A percentile compares a stretch with the other conserved stretches of the same genome.
Conservation (phyloP, 306 rosid species). For the Aeschynomene evenia region DNA sequence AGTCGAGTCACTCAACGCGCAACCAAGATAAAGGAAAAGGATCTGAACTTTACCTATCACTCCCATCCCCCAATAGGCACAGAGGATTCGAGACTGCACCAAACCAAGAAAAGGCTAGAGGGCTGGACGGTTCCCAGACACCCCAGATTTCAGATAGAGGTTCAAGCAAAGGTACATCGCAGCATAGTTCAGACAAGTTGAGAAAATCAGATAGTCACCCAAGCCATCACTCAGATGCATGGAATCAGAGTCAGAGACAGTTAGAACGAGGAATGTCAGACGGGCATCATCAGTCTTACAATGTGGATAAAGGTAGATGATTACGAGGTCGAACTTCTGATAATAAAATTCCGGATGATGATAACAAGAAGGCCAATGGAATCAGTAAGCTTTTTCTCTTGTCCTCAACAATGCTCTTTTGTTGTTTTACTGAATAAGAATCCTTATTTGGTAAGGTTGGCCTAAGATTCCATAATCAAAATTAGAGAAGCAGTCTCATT, state of each 20-base stretch:
- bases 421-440: slow-evolving; percentile 27
- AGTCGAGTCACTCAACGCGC: slow-evolving; percentile 31
- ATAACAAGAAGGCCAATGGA: slow-evolving; percentile 26
- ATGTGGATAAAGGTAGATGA: slow-evolving; percentile 52
- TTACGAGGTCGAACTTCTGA: slow-evolving; percentile 23
- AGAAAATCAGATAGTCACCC: slow-evolving; percentile 59
- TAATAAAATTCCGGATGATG: slow-evolving; percentile 40
- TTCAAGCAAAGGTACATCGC: slow-evolving; percentile 35
- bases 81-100: slow-evolving; percentile 37
- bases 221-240: slow-evolving; percentile 42
- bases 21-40: slow-evolving; percentile 50
- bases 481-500: slow-evolving; percentile 8
- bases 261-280: slow-evolving; percentile 71
- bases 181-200: slow-evolving; percentile 42
- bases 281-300: slow-evolving; percentile 36
- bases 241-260: slow-evolving; percentile 37
- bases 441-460: slow-evolving; percentile 32
- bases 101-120: slow-evolving; percentile 41
- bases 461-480: slow-evolving; percentile 10
- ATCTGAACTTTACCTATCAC: slow-evolving; percentile 32
- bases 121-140: slow-evolving; percentile 32
- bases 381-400: slow-evolving; percentile 17
- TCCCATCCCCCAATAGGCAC: slow-evolving; percentile 29
- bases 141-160: slow-evolving; percentile 33
- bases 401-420: slow-evolving; percentile 30